These are phyloP conservation scores for Candida ovalis DNA, from an alignment of 805 yeast species.

Conservation along the genomic window DNA sequence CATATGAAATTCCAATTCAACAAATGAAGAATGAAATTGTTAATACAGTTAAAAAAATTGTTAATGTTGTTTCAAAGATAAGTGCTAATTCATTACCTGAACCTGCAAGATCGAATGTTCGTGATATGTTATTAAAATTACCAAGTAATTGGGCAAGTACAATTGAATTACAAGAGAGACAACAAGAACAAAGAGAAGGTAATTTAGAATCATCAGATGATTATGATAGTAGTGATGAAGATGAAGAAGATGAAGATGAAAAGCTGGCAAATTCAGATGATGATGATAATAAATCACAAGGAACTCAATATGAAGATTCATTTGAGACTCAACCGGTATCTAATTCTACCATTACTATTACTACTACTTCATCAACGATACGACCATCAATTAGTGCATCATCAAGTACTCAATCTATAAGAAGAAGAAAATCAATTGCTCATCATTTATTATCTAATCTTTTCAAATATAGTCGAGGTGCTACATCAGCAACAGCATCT, in stretches of 20 bases:
- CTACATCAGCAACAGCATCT: constrained; percentile 1
- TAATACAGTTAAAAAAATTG: constrained; percentile 84
- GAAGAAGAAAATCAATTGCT: constrained; percentile 17
- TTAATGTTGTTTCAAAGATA: constrained; percentile 78
- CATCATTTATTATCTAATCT: constrained; percentile 27
- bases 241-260: constrained; percentile 17
- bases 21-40: constrained; percentile 78
- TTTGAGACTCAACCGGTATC: constrained; percentile 12
- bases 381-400: constrained; percentile 9
- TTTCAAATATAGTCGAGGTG: constrained; percentile 22
- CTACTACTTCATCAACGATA: constrained; percentile 6
- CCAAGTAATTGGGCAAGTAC: constrained; percentile 67
- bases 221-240: constrained; percentile 4
- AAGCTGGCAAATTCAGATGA: constrained; percentile 24
- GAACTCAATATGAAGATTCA: constrained; percentile 18
- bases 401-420: not conserved
- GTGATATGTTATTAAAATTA: constrained; percentile 70
- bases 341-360: constrained; percentile 7
- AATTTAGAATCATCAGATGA: constrained; percentile 12
- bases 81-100: constrained; percentile 74
- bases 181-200: constrained; percentile 3
- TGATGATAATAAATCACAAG: constrained; percentile 8
- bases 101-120: constrained; percentile 74
- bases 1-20: constrained; percentile 26
- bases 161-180: constrained; percentile 25